Evolutionary conservation across 495 filamentous ascomycete species (phyloP).

Genomic region (Daldinia loculata): DNA sequence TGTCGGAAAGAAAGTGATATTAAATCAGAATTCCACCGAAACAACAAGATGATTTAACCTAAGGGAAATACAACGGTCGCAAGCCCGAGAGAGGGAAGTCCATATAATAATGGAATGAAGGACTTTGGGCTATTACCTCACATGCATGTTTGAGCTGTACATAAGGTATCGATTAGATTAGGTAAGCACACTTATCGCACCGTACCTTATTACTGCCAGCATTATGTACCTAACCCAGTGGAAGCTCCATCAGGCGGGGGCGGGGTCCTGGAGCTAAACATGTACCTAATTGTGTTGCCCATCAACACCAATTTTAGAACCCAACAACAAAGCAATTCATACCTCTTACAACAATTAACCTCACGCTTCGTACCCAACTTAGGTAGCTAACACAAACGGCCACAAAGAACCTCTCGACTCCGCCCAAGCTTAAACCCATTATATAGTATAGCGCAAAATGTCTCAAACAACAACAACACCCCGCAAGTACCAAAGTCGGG

Average conservation of each 20-base stretch:
- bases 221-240: no score
- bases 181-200: background rate
- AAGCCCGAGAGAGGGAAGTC: background rate
- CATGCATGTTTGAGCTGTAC: background rate
- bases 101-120: conserved; percentile 1
- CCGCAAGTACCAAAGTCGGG: conserved; percentile 34
- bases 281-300: background rate
- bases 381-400: background rate
- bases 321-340: background rate
- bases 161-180: background rate
- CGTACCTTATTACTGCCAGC: no score
- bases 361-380: background rate
- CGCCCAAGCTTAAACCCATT: no score
- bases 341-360: background rate
- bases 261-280: conserved; percentile 9
- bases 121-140: background rate
- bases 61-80: conserved; percentile 3
- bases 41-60: background rate
- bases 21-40: no score
- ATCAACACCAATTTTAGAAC: conserved; percentile 2
- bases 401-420: background rate
- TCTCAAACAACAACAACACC: conserved; percentile 36
- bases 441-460: conserved; percentile 21
- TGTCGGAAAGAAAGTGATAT: background rate
- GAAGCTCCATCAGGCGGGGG: conserved; percentile 13